These are phyloP conservation scores for Sophora flavescens DNA, from an alignment of 306 rosid species.

Conservation along the genomic window DNA sequence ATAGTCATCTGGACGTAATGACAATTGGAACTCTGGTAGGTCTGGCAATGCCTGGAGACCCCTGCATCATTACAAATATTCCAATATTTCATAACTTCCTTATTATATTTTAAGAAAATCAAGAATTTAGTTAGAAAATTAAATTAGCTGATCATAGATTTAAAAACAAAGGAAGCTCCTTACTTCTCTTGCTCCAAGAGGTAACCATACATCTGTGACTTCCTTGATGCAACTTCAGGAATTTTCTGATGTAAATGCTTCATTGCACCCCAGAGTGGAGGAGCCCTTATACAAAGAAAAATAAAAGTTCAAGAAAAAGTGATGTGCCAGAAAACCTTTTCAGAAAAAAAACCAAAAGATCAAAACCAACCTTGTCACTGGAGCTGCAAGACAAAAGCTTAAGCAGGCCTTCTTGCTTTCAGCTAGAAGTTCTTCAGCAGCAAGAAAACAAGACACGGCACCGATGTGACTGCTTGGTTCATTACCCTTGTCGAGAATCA, in stretches of 20 bases:
- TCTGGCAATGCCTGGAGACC: slow-evolving; percentile 81
- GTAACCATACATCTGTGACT: slow-evolving; percentile 84
- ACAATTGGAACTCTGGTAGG: slow-evolving; percentile 88
- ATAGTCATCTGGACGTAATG: slow-evolving; percentile 85
- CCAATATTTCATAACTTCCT: neutral
- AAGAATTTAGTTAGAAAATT: neutral
- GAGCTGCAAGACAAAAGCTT: slow-evolving; percentile 87
- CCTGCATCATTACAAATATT: slow-evolving; percentile 57
- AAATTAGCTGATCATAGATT: slow-evolving; percentile 10
- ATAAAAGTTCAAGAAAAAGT: neutral
- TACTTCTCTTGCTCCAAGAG: slow-evolving; percentile 92
- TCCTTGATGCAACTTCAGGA: slow-evolving; percentile 91
- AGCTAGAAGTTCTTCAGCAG: slow-evolving; percentile 80
- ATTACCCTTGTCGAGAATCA: slow-evolving; percentile 84
- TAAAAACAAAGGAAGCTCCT: slow-evolving; percentile 39
- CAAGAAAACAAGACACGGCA: slow-evolving; percentile 89
- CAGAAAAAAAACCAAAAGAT: slow-evolving; percentile 29
- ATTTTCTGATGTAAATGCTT: slow-evolving; percentile 81
- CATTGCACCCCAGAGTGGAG: slow-evolving; percentile 95
- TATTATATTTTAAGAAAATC: slow-evolving; percentile 16
- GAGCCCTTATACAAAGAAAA: slow-evolving; percentile 60
- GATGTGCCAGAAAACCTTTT: neutral
- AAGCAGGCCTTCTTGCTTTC: slow-evolving; percentile 91
- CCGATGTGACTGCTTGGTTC: slow-evolving; percentile 74
- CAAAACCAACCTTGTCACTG: slow-evolving; percentile 79